A percentile compares a stretch with the other conserved stretches of the same genome.
Evolutionary conservation across 2,329 filamentous ascomycete species (phyloP).

Genomic region (Thyridium curvatum): DNA sequence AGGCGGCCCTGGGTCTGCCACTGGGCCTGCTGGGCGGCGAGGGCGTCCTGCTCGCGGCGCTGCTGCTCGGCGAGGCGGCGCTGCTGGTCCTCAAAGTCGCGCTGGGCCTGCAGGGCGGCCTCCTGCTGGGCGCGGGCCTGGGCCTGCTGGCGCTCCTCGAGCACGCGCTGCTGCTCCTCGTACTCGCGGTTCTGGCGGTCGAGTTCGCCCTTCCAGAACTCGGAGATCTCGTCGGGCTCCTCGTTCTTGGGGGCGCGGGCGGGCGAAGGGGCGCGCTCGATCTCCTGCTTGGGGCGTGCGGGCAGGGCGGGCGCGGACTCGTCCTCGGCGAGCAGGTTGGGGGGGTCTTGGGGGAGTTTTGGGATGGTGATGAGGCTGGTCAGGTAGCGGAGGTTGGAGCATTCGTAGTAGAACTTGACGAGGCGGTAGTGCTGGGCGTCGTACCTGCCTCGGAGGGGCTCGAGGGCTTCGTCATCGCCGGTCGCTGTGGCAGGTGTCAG

Average conservation of each 20-base stretch:
- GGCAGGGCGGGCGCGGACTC: conserved; percentile 79
- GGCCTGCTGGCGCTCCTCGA: conserved; percentile 82
- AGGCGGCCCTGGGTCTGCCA: conserved; percentile 95
- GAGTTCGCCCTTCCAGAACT: conserved; percentile 96
- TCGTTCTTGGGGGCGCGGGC: conserved; percentile 61
- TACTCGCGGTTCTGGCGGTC: conserved; percentile 90
- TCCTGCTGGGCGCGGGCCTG: conserved; percentile 77
- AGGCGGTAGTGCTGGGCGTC: conserved; percentile 95
- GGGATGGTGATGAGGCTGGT: conserved; percentile 95
- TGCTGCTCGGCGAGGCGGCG: conserved; percentile 82
- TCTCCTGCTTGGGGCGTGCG: conserved; percentile 70
- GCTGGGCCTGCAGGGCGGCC: conserved; percentile 76
- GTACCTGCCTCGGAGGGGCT: conserved; percentile 81
- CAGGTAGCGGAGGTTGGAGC: conserved; percentile 92
- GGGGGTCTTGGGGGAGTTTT: conserved; percentile 89
- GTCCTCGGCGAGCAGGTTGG: conserved; percentile 80
- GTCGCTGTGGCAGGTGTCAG: conserved; percentile 50
- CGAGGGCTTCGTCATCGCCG: conserved; percentile 86
- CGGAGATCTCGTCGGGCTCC: conserved; percentile 90
- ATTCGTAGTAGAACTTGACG: conserved; percentile 98
- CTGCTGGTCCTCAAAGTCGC: conserved; percentile 96
- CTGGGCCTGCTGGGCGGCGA: conserved; percentile 81
- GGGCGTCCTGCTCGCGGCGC: conserved; percentile 80
- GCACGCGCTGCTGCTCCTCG: conserved; percentile 82
- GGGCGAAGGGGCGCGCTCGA: conserved; percentile 60